Base-by-base conservation (phyloP, 83 land plant species). In the Isoetes engelmannii region DNA sequence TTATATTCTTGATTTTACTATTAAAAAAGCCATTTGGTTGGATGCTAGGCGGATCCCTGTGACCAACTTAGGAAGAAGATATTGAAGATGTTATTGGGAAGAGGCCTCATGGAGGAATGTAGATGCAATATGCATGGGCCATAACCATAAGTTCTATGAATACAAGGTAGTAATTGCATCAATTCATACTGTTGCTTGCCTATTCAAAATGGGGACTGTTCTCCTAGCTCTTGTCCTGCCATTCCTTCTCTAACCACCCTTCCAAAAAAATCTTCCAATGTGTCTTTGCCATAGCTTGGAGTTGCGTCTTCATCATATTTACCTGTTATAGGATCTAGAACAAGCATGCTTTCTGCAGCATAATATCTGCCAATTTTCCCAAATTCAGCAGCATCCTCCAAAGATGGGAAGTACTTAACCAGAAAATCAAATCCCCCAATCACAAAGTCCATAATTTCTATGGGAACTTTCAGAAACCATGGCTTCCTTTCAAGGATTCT, bases 341-440 rank as follows among this genome's bases (percentile, higher is more conserved):
- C 72, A 51, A 94, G 80, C 97, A 94, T 94, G 71, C 99, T 94
- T 79, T 94, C 99, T 15, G 97, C 93, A 0, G 97, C 93, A 77
- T 94, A 94, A 60, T 94, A 90, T 74, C 93, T 83, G 50, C 99
- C 97, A 67, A 94, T 94, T 72, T 82, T 94, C 47, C 90, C 97
- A 79, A 84, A 90, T 82, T 94, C 97, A 19, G 89, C 97, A n/a
- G 87, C 87, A 69, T 90, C 97, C 76, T 88, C 97, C 79, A 88
- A 42, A 5, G 80, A 60, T 44, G 99, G 99, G 66, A 94, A 88
- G 4, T 84, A 1, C 79, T 81, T 88, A 6, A 76, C 88, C 19
- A 94, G 79, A 69, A 83, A 84, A 64, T 88, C 92, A 37, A 94
- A 77, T 1, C 86, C 70, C 15, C 90, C 83, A 47, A 94, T 91